phyloP scores from a whole-genome alignment of 1,139 yeast species.

The Diutina scorzettiae region DNA sequence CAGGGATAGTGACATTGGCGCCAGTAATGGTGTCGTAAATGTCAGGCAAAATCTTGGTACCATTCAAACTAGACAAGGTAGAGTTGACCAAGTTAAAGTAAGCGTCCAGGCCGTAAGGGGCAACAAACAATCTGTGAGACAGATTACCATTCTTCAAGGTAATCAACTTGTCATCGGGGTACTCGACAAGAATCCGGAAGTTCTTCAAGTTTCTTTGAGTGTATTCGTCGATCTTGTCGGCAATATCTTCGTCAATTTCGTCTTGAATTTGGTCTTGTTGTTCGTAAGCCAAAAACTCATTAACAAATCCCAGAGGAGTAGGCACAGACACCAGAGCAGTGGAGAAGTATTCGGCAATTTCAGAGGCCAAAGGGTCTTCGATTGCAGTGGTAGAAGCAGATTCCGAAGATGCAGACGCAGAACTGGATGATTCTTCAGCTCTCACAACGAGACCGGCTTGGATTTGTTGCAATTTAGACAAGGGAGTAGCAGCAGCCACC shows the following conservation, averaged over 20 bases:
- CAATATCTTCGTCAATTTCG: not conserved
- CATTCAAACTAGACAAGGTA: constrained; percentile 1
- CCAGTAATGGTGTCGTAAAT: not conserved
- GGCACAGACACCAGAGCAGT: no score
- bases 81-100: constrained; percentile 3
- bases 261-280: not conserved
- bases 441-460: not conserved
- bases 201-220: constrained; percentile 1
- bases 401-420: not conserved
- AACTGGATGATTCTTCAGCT: not conserved
- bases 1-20: not conserved
- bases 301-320: not conserved
- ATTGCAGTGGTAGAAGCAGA: not conserved
- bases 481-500: constrained; percentile 4
- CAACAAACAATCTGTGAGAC: not conserved
- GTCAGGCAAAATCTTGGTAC: constrained; percentile 1
- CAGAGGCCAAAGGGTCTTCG: no score
- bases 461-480: not conserved
- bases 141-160: constrained; percentile 4
- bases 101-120: constrained; percentile 1
- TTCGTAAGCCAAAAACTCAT: not conserved
- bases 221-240: not conserved
- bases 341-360: no score
- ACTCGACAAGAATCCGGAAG: constrained; percentile 5
- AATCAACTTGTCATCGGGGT: constrained; percentile 1